Percentiles rank a stretch among this genome's conserved stretches.
phyloP scores from a whole-genome alignment of 192 early-diverging fungal genomes.

The Entomortierella lignicola region DNA sequence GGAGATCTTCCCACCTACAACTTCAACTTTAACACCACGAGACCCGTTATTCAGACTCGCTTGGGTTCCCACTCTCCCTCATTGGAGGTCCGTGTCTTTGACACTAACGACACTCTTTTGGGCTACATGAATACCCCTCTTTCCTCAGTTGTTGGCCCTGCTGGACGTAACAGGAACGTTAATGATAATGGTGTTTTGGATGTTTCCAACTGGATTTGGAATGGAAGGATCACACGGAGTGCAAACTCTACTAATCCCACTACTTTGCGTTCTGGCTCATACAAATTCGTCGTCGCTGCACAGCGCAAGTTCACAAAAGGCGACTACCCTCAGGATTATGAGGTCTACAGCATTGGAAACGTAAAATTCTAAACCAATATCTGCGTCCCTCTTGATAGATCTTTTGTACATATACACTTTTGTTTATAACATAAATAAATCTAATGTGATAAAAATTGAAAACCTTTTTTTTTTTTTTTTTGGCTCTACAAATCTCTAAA shows the following conservation, averaged over 20 bases:
- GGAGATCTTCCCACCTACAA: neutral
- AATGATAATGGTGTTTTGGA: neutral
- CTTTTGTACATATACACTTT: no score
- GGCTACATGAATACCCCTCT: constrained; percentile 7
- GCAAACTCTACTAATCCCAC: constrained; percentile 1
- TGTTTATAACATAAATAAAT: no score
- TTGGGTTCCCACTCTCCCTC: constrained; percentile 31
- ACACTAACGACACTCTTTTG: constrained; percentile 3
- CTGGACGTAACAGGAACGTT: constrained; percentile 12
- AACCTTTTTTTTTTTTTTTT: no score
- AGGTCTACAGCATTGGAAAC: constrained; percentile 19
- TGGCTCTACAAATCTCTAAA: no score
- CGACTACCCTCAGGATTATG: constrained; percentile 29
- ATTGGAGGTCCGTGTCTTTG: constrained; percentile 17
- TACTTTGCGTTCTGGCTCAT: constrained; percentile 14
- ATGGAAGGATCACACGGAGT: neutral
- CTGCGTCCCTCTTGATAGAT: no score
- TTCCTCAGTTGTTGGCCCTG: neutral
- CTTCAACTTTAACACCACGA: constrained; percentile 10
- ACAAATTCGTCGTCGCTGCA: constrained; percentile 16
- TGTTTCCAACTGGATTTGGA: constrained; percentile 13
- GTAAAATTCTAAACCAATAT: constrained; percentile 30
- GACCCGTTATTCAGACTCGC: constrained; percentile 16
- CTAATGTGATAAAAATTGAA: no score
- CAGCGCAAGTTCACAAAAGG: constrained; percentile 35